A percentile compares a stretch with the other conserved stretches of the same genome.
Conservation (phyloP, 2,329 filamentous ascomycete genomes). For the Calonectria fujianensis region DNA sequence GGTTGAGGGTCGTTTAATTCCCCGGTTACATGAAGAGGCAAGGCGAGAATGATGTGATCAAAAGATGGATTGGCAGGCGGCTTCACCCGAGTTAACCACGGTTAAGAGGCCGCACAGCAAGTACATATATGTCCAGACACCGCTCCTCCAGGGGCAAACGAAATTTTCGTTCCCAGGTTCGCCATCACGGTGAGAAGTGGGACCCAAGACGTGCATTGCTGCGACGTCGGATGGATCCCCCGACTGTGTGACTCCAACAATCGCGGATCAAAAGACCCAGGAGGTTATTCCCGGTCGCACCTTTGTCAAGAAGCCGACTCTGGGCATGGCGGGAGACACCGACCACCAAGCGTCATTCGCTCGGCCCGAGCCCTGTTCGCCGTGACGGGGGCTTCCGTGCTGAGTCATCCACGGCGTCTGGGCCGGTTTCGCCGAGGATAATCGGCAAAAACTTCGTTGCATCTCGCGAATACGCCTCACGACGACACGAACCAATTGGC, state of each 20-base stretch:
- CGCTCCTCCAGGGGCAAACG: not conserved
- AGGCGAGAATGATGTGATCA: not conserved
- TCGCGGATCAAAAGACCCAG: not conserved
- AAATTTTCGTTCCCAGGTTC: constrained; percentile 17
- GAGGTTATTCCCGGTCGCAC: constrained; percentile 40
- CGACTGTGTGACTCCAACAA: constrained; percentile 21
- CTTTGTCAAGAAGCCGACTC: constrained; percentile 37
- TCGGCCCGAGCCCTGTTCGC: constrained; percentile 30
- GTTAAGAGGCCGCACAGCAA: not conserved
- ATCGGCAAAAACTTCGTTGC: constrained; percentile 38
- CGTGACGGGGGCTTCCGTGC: constrained; percentile 18
- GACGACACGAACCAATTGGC: constrained; percentile 41
- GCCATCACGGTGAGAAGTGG: constrained; percentile 31
- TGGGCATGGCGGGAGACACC: constrained; percentile 30
- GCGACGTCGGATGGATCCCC: constrained; percentile 35
- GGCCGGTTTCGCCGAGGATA: constrained; percentile 25
- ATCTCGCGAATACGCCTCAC: constrained; percentile 19
- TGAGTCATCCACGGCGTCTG: constrained; percentile 50
- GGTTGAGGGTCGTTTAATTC: not conserved
- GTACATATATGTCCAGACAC: constrained; percentile 29
- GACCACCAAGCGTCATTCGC: constrained; percentile 24
- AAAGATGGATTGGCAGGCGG: not conserved
- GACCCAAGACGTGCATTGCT: constrained; percentile 3
- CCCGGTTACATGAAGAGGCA: constrained; percentile 23
- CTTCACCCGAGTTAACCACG: constrained; percentile 8